Conservation (phyloP, 2,329 filamentous ascomycete genomes). For the Didymella pomorum region DNA sequence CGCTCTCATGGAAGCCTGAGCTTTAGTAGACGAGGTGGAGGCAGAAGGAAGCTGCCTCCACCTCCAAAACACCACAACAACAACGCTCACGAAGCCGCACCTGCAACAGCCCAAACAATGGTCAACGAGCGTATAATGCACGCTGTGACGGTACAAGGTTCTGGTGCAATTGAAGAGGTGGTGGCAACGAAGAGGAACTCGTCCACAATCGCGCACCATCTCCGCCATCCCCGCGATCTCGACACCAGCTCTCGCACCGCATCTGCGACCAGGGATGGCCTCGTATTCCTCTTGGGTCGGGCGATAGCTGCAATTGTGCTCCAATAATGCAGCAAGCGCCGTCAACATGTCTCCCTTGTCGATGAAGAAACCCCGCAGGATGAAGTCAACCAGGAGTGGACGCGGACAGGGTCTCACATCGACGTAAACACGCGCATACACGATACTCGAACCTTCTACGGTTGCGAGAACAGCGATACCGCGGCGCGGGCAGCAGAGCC, state of each 20-base stretch:
- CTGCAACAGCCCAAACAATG: not conserved
- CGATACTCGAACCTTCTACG: conserved; percentile 2
- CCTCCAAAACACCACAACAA: conserved; percentile 2
- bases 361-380: conserved; percentile 5
- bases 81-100: not conserved
- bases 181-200: not conserved
- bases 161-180: not conserved
- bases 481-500: not conserved
- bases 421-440: conserved; percentile 3
- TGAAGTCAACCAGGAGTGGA: not conserved
- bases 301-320: not conserved
- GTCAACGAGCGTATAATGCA: not conserved
- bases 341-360: not conserved
- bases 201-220: not conserved
- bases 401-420: conserved; percentile 7
- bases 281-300: not conserved
- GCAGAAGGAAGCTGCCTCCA: no score
- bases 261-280: not conserved
- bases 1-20: no score
- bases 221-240: not conserved
- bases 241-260: not conserved
- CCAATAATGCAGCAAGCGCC: not conserved
- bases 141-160: not conserved
- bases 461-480: conserved; percentile 1
- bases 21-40: no score